Base-by-base conservation (phyloP, 1,139 yeast genomes). In the Blastobotrys malaysiensis region DNA sequence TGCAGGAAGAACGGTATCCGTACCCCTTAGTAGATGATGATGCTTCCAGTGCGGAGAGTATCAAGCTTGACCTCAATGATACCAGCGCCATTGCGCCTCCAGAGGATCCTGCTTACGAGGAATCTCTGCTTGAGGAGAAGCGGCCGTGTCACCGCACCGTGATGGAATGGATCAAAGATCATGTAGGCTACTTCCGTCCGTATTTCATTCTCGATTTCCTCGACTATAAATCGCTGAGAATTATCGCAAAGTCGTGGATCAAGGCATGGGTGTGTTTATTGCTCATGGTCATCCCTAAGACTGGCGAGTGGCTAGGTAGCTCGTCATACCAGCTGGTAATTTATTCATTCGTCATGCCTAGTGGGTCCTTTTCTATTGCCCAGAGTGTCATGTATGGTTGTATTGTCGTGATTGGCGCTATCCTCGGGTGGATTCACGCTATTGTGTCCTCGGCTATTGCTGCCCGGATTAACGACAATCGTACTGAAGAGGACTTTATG, bases 211-310 rank as follows among this genome's bases (percentile, higher is more conserved):
- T 68, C 6, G 62, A 60, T 14, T 70, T 68, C 46, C 59, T 66
- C 11, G 68, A 68, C 49, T 50, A 31, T n/a, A 46, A 55, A 5
- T 65, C 69, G 21, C 49, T 65, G 31, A 62, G 62, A 45, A 51
- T 58, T 7, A 60, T 65, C 0, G 45, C 63, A 9, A 57, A 71
- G 4, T 61, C 68, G 1, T 68, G 69, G 69, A 21, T 63, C n/a
- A 61, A 58, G 51, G 51, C 63, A 52, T 65, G 68, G 64, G 57
- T 63, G 4, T 54, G 62, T 5, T 49, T 61, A 4, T n/a, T 67
- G 9, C 44, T 68, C 9, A 53, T 58, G 6, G 54, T 60, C 9
- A 57, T 64, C n/a, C 57, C 52, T 2, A 51, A 52, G 5, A 52
- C 65, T 0, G 61, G 55, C 9, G 44, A 48, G 9, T 68, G 67